phyloP scores from a whole-genome alignment of 2,329 filamentous ascomycete species.

The Rhynchosporium secalis region DNA sequence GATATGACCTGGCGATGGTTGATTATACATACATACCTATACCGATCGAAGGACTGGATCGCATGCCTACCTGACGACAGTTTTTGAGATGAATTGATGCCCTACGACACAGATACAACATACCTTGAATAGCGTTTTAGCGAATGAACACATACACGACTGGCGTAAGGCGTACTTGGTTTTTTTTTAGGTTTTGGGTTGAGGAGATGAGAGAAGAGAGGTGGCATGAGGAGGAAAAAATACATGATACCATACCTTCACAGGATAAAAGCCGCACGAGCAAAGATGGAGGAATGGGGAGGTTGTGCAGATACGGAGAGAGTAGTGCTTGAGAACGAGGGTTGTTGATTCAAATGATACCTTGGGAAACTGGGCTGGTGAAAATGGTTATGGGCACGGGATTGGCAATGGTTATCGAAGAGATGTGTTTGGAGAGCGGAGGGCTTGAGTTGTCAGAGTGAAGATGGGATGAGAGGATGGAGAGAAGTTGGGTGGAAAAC shows the following conservation, averaged over 20 bases:
- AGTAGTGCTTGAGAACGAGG: too few species aligned
- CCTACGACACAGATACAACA: conserved; percentile 23
- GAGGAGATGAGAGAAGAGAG: background rate
- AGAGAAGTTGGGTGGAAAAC: too few species aligned
- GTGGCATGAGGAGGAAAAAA: background rate
- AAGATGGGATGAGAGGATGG: too few species aligned
- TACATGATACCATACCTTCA: background rate
- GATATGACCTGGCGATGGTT: conserved; percentile 14
- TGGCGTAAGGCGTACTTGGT: conserved; percentile 9
- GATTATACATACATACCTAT: conserved; percentile 15
- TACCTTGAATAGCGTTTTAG: conserved; percentile 41
- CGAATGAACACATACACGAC: conserved; percentile 24
- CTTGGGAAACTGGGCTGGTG: background rate
- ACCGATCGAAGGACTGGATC: conserved; percentile 25
- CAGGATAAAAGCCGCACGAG: background rate
- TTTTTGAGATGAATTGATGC: conserved; percentile 37
- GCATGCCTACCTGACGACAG: background rate
- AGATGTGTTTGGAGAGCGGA: too few species aligned
- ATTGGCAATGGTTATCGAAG: background rate
- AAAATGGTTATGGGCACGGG: background rate
- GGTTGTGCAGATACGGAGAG: too few species aligned
- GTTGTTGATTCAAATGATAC: background rate
- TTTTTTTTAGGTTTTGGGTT: conserved; percentile 1
- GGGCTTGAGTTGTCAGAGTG: too few species aligned
- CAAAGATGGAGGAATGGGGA: background rate